Percentiles rank a stretch among this genome's conserved stretches.
phyloP scores from a whole-genome alignment of 179 eudicot species.

The Beta corolliflora region DNA sequence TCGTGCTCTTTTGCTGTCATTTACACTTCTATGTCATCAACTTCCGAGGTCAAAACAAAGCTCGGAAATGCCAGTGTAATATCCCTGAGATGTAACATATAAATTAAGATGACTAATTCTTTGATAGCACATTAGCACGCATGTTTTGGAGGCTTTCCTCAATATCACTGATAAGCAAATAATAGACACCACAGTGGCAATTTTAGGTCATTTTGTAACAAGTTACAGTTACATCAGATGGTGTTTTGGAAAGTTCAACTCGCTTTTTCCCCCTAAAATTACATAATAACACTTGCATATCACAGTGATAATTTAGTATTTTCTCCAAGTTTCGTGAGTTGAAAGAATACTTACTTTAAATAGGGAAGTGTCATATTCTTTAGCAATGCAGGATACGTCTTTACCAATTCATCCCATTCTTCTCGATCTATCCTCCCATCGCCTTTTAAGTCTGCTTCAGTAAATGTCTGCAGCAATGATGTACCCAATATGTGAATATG shows the following conservation, averaged over 20 bases:
- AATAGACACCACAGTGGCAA: too few relatives aligned
- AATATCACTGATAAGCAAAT: too few relatives aligned
- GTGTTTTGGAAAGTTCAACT: too few relatives aligned
- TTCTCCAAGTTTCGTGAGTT: background rate
- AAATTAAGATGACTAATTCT: conserved; percentile 6
- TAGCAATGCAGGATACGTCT: conserved; percentile 72
- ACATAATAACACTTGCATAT: too few relatives aligned
- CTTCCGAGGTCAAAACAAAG: conserved; percentile 66
- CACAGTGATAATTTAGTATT: too few relatives aligned
- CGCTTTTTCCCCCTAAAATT: too few relatives aligned
- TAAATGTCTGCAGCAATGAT: conserved; percentile 56
- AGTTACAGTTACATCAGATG: too few relatives aligned
- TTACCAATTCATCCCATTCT: conserved; percentile 84
- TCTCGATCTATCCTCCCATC: conserved; percentile 84
- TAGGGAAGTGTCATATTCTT: conserved; percentile 98
- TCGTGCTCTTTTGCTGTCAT: background rate
- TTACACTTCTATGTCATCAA: conserved; percentile 54
- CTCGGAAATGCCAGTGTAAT: conserved; percentile 88
- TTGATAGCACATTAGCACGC: background rate
- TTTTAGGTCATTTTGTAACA: too few relatives aligned
- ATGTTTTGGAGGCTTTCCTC: too few relatives aligned
- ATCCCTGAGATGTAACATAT: conserved; percentile 54
- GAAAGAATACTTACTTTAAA: conserved; percentile 57
- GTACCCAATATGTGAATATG: background rate
- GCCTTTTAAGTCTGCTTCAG: conserved; percentile 73